These are phyloP conservation scores for Chalaropsis thielavioides DNA, from an alignment of 2,329 filamentous ascomycete genomes.

Conservation along the genomic window DNA sequence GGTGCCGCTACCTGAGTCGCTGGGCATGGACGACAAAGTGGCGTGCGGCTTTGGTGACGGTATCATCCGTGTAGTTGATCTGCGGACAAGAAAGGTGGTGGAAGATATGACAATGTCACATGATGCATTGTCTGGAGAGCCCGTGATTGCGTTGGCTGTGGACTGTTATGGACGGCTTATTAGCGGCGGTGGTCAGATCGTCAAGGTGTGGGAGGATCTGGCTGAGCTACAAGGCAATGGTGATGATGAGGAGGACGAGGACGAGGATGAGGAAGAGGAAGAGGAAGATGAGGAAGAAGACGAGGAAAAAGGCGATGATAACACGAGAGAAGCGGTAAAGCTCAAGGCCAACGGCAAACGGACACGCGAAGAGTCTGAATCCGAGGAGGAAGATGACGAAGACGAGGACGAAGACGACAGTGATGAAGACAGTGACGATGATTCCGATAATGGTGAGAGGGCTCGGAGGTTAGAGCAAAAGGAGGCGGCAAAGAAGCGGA, in stretches of 20 bases:
- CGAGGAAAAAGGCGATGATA: slow-evolving; percentile 21
- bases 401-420: slow-evolving; percentile 35
- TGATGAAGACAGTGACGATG: slow-evolving; percentile 26
- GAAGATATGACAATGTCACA: slow-evolving; percentile 48
- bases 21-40: slow-evolving; percentile 53
- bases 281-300: slow-evolving; percentile 24
- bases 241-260: slow-evolving; percentile 35
- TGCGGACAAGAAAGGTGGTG: slow-evolving; percentile 42
- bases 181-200: slow-evolving; percentile 66
- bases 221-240: slow-evolving; percentile 34
- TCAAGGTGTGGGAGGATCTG: slow-evolving; percentile 89
- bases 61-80: slow-evolving; percentile 57
- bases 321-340: slow-evolving; percentile 20
- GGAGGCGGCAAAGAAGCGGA: slow-evolving; percentile 25
- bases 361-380: slow-evolving; percentile 21
- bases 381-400: slow-evolving; percentile 27
- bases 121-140: slow-evolving; percentile 62
- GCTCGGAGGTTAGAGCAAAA: slow-evolving; percentile 20
- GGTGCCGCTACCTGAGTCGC: slow-evolving; percentile 7
- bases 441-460: slow-evolving; percentile 13
- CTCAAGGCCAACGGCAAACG: slow-evolving; percentile 12
- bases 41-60: slow-evolving; percentile 75
- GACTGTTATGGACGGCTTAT: slow-evolving; percentile 79
- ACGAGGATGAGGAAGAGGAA: slow-evolving; percentile 32
- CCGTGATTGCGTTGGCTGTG: slow-evolving; percentile 64